Conservation (phyloP, 2,329 filamentous ascomycete genomes). For the Alternaria ventricosa region DNA sequence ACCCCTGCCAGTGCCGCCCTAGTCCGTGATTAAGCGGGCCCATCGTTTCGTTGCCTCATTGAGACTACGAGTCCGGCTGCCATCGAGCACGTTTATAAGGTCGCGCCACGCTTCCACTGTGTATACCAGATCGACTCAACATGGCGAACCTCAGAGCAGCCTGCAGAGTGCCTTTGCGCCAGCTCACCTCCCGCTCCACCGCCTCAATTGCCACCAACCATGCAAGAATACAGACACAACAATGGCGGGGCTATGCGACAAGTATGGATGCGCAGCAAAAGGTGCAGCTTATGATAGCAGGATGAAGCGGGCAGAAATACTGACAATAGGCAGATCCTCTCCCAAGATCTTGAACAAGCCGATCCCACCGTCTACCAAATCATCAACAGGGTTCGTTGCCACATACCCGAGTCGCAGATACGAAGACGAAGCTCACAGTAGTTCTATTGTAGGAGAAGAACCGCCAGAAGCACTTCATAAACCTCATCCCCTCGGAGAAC, state of each 20-base stretch:
- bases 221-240: slow-evolving; percentile 37
- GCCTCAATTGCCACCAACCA: slow-evolving; percentile 40
- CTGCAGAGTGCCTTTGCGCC: slow-evolving; percentile 49
- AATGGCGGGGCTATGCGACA: slow-evolving; percentile 51
- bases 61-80: slow-evolving; percentile 31
- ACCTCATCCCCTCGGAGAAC: slow-evolving; percentile 99
- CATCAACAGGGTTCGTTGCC: slow-evolving; percentile 76
- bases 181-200: slow-evolving; percentile 36
- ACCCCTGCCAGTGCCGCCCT: slow-evolving; percentile 9
- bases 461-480: slow-evolving; percentile 97
- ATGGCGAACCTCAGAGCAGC: slow-evolving; percentile 53
- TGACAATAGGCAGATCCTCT: slow-evolving; percentile 69
- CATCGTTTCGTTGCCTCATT: slow-evolving; percentile 32
- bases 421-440: slow-evolving; percentile 22
- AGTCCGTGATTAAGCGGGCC: slow-evolving; percentile 25
- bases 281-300: slow-evolving; percentile 34
- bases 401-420: slow-evolving; percentile 13
- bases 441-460: slow-evolving; percentile 76
- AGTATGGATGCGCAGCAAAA: slow-evolving; percentile 57
- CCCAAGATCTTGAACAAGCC: slow-evolving; percentile 78
- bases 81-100: slow-evolving; percentile 26
- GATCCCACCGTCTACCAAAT: slow-evolving; percentile 89
- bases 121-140: slow-evolving; percentile 16
- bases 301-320: neutral
- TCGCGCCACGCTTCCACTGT: slow-evolving; percentile 17